Conservation (phyloP, 257 asterid genomes). For the Datura wrightii region DNA sequence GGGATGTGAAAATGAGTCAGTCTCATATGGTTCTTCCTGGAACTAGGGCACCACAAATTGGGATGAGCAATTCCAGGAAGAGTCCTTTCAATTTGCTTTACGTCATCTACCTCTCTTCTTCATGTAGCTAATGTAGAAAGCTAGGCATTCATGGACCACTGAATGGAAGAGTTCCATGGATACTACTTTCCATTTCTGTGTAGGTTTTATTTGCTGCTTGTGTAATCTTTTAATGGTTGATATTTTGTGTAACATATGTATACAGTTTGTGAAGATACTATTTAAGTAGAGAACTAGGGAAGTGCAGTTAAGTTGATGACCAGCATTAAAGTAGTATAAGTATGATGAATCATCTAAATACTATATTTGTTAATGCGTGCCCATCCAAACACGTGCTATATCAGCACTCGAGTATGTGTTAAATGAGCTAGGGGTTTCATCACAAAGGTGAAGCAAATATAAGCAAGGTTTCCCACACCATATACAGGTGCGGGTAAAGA, state of each 20-base stretch:
- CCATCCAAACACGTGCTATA: not conserved
- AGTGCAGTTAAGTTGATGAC: not conserved
- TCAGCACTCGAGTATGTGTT: not conserved
- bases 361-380: not conserved
- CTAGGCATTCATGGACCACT: not conserved
- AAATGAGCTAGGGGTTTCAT: slow-evolving; percentile 4
- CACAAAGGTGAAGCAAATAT: not conserved
- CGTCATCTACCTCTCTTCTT: not conserved
- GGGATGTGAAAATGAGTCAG: not conserved
- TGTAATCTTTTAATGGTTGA: not conserved
- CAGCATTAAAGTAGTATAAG: not conserved
- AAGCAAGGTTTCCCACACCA: not conserved
- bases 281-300: not conserved
- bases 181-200: not conserved
- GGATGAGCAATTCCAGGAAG: not conserved
- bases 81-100: slow-evolving; percentile 7
- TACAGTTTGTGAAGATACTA: not conserved
- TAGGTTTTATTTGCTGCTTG: slow-evolving; percentile 16
- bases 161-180: slow-evolving; percentile 23
- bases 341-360: not conserved
- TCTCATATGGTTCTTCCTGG: slow-evolving; percentile 22
- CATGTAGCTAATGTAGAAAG: slow-evolving; percentile 22
- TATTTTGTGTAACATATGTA: slow-evolving; percentile 21
- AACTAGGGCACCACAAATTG: slow-evolving; percentile 19
- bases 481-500: slow-evolving; percentile 7